phyloP scores from a whole-genome alignment of 352 stramenopile species.

The Thalassiosira hispida region DNA sequence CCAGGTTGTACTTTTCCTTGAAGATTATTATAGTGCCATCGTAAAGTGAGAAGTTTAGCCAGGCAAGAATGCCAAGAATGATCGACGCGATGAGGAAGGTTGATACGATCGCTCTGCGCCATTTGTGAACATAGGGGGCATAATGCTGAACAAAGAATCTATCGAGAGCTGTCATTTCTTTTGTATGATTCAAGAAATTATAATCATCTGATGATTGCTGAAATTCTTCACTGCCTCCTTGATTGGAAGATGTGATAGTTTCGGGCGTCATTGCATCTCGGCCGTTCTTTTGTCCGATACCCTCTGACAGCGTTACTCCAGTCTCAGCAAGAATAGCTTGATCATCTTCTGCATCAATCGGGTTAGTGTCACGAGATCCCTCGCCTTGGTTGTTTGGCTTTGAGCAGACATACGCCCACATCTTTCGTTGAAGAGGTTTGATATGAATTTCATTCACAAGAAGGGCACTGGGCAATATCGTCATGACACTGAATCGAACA shows the following conservation, averaged over 20 bases:
- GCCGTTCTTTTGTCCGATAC: not conserved
- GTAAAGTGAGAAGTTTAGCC: constrained; percentile 31
- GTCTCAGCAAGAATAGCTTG: constrained; percentile 8
- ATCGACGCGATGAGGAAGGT: constrained; percentile 18
- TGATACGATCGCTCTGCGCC: constrained; percentile 15
- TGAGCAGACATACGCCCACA: constrained; percentile 11
- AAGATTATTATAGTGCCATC: constrained; percentile 45
- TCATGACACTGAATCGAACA: constrained; percentile 18
- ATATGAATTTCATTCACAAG: constrained; percentile 41
- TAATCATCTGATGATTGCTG: not conserved
- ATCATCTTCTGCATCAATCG: not conserved
- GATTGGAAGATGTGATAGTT: constrained; percentile 5
- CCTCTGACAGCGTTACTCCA: not conserved
- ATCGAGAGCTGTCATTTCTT: constrained; percentile 31
- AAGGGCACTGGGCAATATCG: constrained; percentile 35
- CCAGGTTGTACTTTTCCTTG: constrained; percentile 50
- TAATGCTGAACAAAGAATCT: constrained; percentile 23
- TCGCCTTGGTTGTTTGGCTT: constrained; percentile 3
- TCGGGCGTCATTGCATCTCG: not conserved
- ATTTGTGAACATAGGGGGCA: constrained; percentile 25
- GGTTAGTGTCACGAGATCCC: not conserved
- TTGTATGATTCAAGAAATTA: constrained; percentile 20
- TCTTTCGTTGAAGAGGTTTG: constrained; percentile 27
- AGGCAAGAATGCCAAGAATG: constrained; percentile 26
- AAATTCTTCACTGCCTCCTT: not conserved